A percentile compares a stretch with the other conserved stretches of the same genome.
phyloP scores from a whole-genome alignment of 1,284 basidiomycete species.

The Vanrija pseudolonga region DNA sequence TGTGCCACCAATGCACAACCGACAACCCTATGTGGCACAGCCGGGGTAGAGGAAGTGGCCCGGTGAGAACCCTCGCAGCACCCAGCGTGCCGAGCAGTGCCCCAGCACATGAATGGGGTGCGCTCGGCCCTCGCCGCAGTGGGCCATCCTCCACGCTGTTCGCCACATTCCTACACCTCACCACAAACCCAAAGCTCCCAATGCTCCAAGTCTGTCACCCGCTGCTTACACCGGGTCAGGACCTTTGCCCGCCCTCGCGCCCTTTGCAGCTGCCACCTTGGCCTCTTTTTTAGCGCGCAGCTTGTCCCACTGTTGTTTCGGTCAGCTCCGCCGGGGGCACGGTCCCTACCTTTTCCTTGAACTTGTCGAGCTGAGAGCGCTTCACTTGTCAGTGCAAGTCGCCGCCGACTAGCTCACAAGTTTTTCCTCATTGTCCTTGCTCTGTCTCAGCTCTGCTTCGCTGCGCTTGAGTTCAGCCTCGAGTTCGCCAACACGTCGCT shows the following conservation, averaged over 20 bases:
- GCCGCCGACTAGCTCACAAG: conserved; percentile 16
- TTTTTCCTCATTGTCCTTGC: conserved; percentile 34
- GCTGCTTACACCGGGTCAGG: no score
- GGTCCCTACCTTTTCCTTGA: conserved; percentile 55
- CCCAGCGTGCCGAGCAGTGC: no score
- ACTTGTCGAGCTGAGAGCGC: conserved; percentile 77
- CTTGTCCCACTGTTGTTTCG: conserved; percentile 70
- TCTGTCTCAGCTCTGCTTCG: conserved; percentile 12
- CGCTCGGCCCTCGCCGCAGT: no score
- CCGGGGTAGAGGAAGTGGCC: no score
- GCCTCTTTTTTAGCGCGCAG: conserved; percentile 83
- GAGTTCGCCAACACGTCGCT: conserved; percentile 58
- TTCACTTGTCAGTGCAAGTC: conserved; percentile 41
- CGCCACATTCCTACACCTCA: no score
- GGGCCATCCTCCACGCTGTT: no score
- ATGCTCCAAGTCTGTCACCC: no score
- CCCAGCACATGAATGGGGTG: no score
- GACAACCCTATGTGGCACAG: no score
- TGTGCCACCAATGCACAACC: no score
- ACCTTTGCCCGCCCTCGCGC: neutral
- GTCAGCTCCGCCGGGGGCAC: neutral
- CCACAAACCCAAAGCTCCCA: no score
- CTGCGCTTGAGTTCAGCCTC: conserved; percentile 64
- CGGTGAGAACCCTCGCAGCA: no score
- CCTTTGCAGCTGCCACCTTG: conserved; percentile 50